Conservation (phyloP, 352 stramenopile genomes). For the Phytophthora pseudosyringae region DNA sequence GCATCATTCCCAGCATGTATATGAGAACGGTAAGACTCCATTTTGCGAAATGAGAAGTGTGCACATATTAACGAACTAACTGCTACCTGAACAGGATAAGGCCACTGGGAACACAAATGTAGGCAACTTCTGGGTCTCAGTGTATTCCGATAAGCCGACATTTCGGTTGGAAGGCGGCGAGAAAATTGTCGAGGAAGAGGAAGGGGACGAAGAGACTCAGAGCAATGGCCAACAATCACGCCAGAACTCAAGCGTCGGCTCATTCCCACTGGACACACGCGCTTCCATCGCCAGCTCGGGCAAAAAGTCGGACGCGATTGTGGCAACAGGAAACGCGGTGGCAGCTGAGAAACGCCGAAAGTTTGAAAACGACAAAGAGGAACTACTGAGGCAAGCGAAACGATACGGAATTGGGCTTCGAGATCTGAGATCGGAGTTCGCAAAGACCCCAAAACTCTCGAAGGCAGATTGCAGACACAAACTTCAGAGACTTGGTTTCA, state of each 20-base stretch:
- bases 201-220: slow-evolving; percentile 54
- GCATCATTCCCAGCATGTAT: slow-evolving; percentile 89
- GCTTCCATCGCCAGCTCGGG: slow-evolving; percentile 33
- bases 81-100: slow-evolving; percentile 57
- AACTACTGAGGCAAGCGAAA: slow-evolving; percentile 67
- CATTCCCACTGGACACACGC: not conserved
- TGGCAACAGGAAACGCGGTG: slow-evolving; percentile 40
- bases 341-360: slow-evolving; percentile 55
- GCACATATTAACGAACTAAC: slow-evolving; percentile 5
- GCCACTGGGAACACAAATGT: slow-evolving; percentile 77
- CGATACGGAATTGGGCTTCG: slow-evolving; percentile 70
- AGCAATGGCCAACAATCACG: slow-evolving; percentile 5
- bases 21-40: slow-evolving; percentile 69
- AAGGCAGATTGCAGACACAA: slow-evolving; percentile 68
- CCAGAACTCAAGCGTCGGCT: slow-evolving; percentile 2
- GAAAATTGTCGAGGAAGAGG: slow-evolving; percentile 82
- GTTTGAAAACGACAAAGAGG: slow-evolving; percentile 80
- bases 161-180: slow-evolving; percentile 80
- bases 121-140: slow-evolving; percentile 83
- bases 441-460: slow-evolving; percentile 52
- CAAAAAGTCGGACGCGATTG: slow-evolving; percentile 41
- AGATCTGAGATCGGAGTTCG: slow-evolving; percentile 72
- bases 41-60: not conserved
- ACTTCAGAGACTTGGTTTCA: slow-evolving; percentile 73
- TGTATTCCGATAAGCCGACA: slow-evolving; percentile 73